Evolutionary conservation across 331 rosid genomes (phyloP).

Genomic region (Stylosanthes scabra): DNA sequence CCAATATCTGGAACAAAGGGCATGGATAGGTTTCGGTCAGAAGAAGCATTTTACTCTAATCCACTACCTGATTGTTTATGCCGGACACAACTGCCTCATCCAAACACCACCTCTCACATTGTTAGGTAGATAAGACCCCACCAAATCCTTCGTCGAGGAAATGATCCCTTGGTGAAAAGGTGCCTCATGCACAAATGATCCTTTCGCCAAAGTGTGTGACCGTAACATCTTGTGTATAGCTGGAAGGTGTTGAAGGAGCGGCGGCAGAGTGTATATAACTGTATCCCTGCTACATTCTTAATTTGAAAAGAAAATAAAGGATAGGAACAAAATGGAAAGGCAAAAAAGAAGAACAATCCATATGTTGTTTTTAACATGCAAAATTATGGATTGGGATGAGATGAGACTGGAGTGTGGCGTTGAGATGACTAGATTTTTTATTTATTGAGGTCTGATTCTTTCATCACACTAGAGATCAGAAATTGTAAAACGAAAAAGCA

Average conservation of each 20-base stretch:
- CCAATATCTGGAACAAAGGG: conserved; percentile 89
- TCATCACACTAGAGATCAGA: neutral
- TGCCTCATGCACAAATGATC: neutral
- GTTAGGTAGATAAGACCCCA: conserved; percentile 36
- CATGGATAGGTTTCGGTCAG: conserved; percentile 90
- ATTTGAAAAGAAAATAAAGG: conserved; percentile 8
- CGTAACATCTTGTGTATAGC: conserved; percentile 14
- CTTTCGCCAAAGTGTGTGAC: conserved; percentile 3
- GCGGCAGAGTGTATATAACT: conserved; percentile 45
- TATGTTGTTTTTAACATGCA: conserved; percentile 31
- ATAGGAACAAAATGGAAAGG: neutral
- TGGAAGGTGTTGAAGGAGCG: conserved; percentile 11
- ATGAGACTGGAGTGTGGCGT: conserved; percentile 14
- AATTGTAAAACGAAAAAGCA: too few species aligned
- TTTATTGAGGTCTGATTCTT: conserved; percentile 26
- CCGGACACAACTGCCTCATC: conserved; percentile 48
- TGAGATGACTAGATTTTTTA: conserved; percentile 36
- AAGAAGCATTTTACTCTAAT: conserved; percentile 85
- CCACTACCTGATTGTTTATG: conserved; percentile 94
- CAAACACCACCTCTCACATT: conserved; percentile 43
- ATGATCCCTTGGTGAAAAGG: conserved; percentile 8
- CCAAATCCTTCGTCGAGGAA: conserved; percentile 1
- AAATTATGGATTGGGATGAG: conserved; percentile 33
- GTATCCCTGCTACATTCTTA: conserved; percentile 25
- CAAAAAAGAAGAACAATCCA: neutral